Percentiles rank a stretch among this genome's conserved stretches.
These are phyloP conservation scores for Colletotrichum siamense DNA, from an alignment of 2,329 filamentous ascomycete genomes.

Conservation along the genomic window DNA sequence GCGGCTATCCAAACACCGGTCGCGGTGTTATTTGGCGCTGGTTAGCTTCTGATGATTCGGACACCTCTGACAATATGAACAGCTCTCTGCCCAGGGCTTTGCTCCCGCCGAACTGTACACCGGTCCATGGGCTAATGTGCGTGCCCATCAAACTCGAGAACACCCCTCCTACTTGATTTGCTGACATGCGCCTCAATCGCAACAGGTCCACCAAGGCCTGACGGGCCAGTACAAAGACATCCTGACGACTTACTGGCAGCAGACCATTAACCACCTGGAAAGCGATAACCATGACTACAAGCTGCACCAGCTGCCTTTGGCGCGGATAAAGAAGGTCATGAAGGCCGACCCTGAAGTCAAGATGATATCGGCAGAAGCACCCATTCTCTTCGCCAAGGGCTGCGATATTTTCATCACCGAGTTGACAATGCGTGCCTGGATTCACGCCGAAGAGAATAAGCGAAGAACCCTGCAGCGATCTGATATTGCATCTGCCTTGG, in stretches of 20 bases:
- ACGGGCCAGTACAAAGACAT: constrained; percentile 95
- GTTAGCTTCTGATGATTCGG: not conserved
- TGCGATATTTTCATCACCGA: constrained; percentile 99
- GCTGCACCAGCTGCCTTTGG: constrained; percentile 92
- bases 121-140: constrained; percentile 92
- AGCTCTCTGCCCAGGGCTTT: constrained; percentile 88
- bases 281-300: constrained; percentile 98
- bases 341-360: constrained; percentile 99
- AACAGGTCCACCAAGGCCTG: constrained; percentile 93
- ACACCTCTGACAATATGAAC: constrained; percentile 17
- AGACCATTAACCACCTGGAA: constrained; percentile 95
- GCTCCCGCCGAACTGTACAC: constrained; percentile 94
- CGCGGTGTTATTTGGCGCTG: not conserved
- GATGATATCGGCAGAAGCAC: constrained; percentile 99
- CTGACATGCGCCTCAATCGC: not conserved
- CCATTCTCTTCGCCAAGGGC: constrained; percentile 96
- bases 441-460: constrained; percentile 99
- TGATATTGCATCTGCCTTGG: constrained; percentile 93
- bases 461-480: constrained; percentile 92
- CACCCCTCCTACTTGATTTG: not conserved
- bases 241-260: constrained; percentile 98
- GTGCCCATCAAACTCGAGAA: constrained; percentile 30
- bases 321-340: constrained; percentile 99
- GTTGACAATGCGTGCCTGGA: constrained; percentile 99
- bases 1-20: not conserved